A percentile compares a stretch with the other conserved stretches of the same genome.
Conservation (phyloP, 2,329 filamentous ascomycete species). For the Helotiales sp. region DNA sequence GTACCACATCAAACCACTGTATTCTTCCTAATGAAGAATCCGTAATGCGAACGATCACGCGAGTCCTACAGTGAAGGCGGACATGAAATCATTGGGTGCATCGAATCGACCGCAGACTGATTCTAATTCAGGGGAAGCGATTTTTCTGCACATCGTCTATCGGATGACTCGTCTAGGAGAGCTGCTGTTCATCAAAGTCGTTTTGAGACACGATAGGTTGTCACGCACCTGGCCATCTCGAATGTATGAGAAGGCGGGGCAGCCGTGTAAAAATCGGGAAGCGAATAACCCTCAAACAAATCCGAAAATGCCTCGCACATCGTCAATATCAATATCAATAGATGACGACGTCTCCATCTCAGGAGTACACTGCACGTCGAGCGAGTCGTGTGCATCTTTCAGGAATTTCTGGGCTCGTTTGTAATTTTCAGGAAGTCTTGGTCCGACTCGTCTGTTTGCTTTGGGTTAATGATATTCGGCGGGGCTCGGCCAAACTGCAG, state of each 20-base stretch:
- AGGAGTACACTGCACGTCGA: not conserved
- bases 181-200: not conserved
- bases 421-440: slow-evolving; percentile 3
- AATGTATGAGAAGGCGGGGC: not conserved
- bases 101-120: not conserved
- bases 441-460: slow-evolving; percentile 10
- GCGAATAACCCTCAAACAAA: not conserved
- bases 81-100: not conserved
- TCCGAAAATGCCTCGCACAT: not conserved
- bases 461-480: slow-evolving; percentile 8
- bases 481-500: not conserved
- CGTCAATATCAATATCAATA: not conserved
- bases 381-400: not conserved
- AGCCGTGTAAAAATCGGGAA: not conserved
- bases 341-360: not conserved
- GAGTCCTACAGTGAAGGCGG: not conserved
- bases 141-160: not conserved
- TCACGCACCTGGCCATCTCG: not conserved
- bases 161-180: not conserved
- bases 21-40: not conserved
- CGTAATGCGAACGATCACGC: not conserved
- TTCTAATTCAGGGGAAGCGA: not conserved
- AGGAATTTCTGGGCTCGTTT: not conserved
- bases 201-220: not conserved
- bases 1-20: not conserved